phyloP scores from a whole-genome alignment of 345 rosid species.

The Gossypium arboreum region DNA sequence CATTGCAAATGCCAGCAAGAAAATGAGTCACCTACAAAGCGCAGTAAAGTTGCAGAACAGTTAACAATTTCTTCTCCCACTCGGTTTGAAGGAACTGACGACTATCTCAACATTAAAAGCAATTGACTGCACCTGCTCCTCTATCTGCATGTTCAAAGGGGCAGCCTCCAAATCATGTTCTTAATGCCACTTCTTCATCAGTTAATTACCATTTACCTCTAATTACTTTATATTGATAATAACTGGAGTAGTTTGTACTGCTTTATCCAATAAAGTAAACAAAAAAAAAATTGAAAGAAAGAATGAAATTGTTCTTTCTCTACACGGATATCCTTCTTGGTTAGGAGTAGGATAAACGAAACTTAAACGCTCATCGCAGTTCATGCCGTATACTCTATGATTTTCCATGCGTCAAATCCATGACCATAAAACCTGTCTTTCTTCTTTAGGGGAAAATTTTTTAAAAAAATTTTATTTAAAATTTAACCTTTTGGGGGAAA shows the following conservation, averaged over 20 bases:
- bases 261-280: neutral
- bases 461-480: no score
- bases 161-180: no score
- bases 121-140: neutral
- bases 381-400: neutral
- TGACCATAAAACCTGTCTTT: neutral
- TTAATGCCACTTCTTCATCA: no score
- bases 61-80: neutral
- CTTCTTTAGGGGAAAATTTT: neutral
- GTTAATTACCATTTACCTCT: no score
- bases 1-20: neutral
- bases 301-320: neutral
- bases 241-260: neutral
- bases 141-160: no score
- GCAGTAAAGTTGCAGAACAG: neutral
- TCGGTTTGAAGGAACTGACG: neutral
- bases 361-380: neutral
- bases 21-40: neutral
- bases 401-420: neutral
- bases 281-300: neutral
- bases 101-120: neutral
- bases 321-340: slow-evolving; percentile 6
- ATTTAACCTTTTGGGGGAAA: no score
- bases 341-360: neutral
- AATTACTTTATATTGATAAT: neutral